Evolutionary conservation across 2,329 filamentous ascomycete genomes (phyloP), one percentile per base, ranked within the genome.

Genomic region (Claviceps sp.): DNA sequence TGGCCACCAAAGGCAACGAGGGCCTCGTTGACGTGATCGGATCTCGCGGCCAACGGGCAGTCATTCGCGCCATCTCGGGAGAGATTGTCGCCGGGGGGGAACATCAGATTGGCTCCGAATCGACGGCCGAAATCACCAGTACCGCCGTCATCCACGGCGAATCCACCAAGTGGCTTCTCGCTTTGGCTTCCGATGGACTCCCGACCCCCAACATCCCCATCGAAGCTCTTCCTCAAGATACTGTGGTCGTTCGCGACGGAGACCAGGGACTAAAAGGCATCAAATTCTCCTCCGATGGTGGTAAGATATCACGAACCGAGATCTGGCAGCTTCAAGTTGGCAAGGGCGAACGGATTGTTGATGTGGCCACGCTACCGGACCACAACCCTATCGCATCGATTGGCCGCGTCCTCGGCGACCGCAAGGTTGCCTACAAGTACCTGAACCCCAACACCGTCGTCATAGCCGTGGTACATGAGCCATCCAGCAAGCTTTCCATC

Each of bases 381-480:
- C 85, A 91, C 57, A 90, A 98, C 59, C 88, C 88, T 0, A 83
- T 97, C 47, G 91, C 93, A 3, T 97, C 93, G 0, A 95, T 98
- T 59, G 93, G 93, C 9, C 88, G 88, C 53, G 93, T 97, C 1
- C 78, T 98, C 22, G 90, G 89, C 26, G 86, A 98, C 62, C 81
- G 93, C 44, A 83, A 83, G n/a, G 93, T 98, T 47, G 79, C 91
- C 56, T 98, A 98, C 79, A 98, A 98, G 70, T 97, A 97, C 64
- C 72, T 98, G 42, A 95, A 94, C 69, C 82, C 87, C 0, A 96
- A 95, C 67, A 78, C 88, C 6, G 74, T 89, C 2, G 76, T 97
- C 0, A 74, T 95, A 45, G 86, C 86, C 1, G 76, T 86, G 1
- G 70, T 82, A 2, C 76, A 84, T 37, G 76, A 83, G 22, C 70